Conservation (phyloP, 305 asterid genomes). For the Andrographis paniculata region DNA sequence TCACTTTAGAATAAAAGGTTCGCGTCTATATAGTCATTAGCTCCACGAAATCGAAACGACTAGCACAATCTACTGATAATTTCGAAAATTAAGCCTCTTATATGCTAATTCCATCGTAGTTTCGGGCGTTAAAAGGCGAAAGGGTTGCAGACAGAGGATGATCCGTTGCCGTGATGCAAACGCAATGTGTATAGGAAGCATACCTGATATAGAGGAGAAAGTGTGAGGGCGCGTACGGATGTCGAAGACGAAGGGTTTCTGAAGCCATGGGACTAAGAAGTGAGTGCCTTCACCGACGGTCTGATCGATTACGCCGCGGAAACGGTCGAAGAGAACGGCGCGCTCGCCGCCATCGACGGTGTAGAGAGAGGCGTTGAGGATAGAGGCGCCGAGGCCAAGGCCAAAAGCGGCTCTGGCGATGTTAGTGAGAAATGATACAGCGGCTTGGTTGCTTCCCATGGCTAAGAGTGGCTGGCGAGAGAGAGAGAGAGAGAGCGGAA, state of each 20-base stretch:
- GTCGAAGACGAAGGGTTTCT: conserved; percentile 79
- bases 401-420: conserved; percentile 75
- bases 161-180: neutral
- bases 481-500: too few relatives aligned
- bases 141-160: neutral
- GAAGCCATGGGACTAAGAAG: conserved; percentile 82
- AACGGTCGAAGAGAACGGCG: conserved; percentile 86
- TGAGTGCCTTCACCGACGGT: conserved; percentile 92
- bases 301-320: conserved; percentile 73
- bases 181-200: neutral
- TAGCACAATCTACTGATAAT: neutral
- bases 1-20: too few relatives aligned
- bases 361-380: conserved; percentile 58
- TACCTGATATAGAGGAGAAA: conserved; percentile 69
- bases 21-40: neutral
- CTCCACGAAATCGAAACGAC: neutral
- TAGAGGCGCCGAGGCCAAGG: conserved; percentile 50
- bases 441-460: conserved; percentile 72
- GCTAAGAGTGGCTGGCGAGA: too few relatives aligned
- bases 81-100: conserved; percentile 35
- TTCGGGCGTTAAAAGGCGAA: neutral
- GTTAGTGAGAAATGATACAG: conserved; percentile 45
- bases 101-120: neutral
- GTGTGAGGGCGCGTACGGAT: conserved; percentile 89
- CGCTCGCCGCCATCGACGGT: conserved; percentile 97